phyloP scores from a whole-genome alignment of 108 stramenopile species.

The Discostella stelligeroides region DNA sequence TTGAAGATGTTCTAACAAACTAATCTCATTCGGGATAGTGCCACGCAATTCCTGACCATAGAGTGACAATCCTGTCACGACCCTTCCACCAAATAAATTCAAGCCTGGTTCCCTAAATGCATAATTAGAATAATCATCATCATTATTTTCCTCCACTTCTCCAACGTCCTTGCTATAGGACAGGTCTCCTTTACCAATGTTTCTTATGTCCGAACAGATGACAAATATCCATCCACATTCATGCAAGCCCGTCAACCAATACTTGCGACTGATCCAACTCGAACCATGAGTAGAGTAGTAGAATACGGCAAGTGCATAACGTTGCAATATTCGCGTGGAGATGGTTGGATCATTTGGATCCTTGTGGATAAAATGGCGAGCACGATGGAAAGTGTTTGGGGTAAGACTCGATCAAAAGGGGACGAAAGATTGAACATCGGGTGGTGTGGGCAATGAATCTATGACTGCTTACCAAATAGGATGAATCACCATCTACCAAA shows the following conservation, averaged over 20 bases:
- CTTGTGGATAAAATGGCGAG: not conserved
- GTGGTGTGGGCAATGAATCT: too few relatives aligned
- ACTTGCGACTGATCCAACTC: conserved; percentile 42
- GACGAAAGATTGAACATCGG: too few relatives aligned
- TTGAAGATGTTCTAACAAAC: conserved; percentile 14
- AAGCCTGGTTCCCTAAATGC: conserved; percentile 11
- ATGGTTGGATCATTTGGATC: conserved; percentile 41
- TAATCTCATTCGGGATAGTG: conserved; percentile 12
- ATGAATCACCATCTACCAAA: conserved; percentile 29
- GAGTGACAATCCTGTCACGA: conserved; percentile 18
- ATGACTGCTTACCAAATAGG: conserved; percentile 15
- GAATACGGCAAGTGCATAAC: conserved; percentile 65
- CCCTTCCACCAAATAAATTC: conserved; percentile 14
- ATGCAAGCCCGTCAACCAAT: conserved; percentile 59
- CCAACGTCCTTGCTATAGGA: not conserved
- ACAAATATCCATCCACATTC: conserved; percentile 75
- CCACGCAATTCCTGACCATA: conserved; percentile 16
- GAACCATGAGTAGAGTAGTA: conserved; percentile 56
- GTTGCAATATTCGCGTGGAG: conserved; percentile 31
- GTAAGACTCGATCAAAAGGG: too few relatives aligned
- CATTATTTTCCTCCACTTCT: not conserved
- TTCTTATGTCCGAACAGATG: conserved; percentile 42
- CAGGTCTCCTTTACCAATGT: not conserved
- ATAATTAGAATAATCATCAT: conserved; percentile 18
- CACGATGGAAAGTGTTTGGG: not conserved